Conservation (phyloP, 2,329 filamentous ascomycete genomes). For the Ceratocystis lukuohia region DNA sequence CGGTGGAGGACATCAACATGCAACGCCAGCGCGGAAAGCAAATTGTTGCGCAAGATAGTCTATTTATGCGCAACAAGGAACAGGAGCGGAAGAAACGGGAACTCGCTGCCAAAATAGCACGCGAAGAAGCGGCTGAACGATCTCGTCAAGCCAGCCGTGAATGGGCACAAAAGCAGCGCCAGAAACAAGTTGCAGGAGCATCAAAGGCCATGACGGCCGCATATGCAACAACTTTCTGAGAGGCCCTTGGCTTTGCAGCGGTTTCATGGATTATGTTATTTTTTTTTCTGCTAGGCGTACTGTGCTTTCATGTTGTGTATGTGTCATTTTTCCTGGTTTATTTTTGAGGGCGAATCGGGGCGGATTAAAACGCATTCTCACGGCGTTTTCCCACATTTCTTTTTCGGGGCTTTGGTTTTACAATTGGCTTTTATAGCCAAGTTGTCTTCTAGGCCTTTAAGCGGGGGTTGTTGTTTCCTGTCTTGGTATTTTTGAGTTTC, state of each 20-base stretch:
- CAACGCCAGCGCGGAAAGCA: conserved; percentile 41
- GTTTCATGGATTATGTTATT: background rate
- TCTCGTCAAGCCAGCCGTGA: conserved; percentile 45
- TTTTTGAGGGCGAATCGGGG: background rate
- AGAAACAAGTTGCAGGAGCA: conserved; percentile 26
- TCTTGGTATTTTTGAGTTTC: background rate
- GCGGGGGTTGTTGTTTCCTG: background rate
- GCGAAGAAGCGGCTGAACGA: conserved; percentile 48
- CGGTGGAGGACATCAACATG: conserved; percentile 37
- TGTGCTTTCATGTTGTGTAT: background rate
- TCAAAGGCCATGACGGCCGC: background rate
- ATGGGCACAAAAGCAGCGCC: conserved; percentile 47
- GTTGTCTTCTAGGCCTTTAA: background rate
- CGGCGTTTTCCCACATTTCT: background rate
- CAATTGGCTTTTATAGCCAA: background rate
- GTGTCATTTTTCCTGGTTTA: background rate
- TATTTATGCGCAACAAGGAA: conserved; percentile 34
- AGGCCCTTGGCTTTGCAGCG: background rate
- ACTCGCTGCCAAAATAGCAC: conserved; percentile 38
- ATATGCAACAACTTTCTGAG: background rate
- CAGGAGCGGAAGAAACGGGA: conserved; percentile 43
- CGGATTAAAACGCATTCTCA: background rate
- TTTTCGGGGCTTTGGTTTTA: background rate
- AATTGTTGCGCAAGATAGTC: conserved; percentile 41
- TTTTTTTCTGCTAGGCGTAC: background rate